Conservation (phyloP, 148 eudicot species). For the Fallopia convolvulus region DNA sequence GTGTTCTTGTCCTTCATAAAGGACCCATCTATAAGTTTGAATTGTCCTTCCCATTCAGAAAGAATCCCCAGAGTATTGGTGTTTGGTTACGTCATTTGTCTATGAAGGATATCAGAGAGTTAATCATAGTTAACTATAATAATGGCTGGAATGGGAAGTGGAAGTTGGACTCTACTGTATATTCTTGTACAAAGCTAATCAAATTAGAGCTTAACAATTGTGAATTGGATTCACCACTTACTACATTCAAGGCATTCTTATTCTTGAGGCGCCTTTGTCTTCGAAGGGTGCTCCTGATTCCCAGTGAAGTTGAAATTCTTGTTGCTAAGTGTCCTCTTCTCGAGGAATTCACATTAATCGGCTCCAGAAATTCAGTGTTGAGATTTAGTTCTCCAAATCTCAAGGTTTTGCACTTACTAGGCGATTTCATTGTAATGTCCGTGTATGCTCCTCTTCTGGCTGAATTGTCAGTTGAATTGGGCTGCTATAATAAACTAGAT, state of each 20-base stretch:
- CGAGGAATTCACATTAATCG: slow-evolving; percentile 46
- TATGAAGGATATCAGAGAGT: slow-evolving; percentile 42
- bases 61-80: slow-evolving; percentile 46
- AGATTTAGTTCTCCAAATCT: slow-evolving; percentile 59
- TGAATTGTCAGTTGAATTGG: slow-evolving; percentile 39
- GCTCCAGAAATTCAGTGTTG: slow-evolving; percentile 41
- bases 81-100: slow-evolving; percentile 71
- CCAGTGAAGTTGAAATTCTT: slow-evolving; percentile 45
- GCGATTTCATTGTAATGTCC: slow-evolving; percentile 52
- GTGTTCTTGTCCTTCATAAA: slow-evolving; percentile 47
- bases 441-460: slow-evolving; percentile 45
- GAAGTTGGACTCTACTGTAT: slow-evolving; percentile 13
- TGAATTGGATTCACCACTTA: slow-evolving; percentile 47
- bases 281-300: slow-evolving; percentile 47
- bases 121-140: slow-evolving; percentile 53
- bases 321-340: slow-evolving; percentile 54
- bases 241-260: slow-evolving; percentile 37
- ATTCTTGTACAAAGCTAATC: slow-evolving; percentile 35
- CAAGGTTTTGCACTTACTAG: slow-evolving; percentile 45
- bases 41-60: slow-evolving; percentile 33
- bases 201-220: slow-evolving; percentile 58
- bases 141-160: slow-evolving; percentile 18
- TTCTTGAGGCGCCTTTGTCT: slow-evolving; percentile 45
- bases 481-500: slow-evolving; percentile 18
- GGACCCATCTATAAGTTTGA: slow-evolving; percentile 64